Base-by-base conservation (phyloP, 169 alveolate species). In the Eimeria zaria region DNA sequence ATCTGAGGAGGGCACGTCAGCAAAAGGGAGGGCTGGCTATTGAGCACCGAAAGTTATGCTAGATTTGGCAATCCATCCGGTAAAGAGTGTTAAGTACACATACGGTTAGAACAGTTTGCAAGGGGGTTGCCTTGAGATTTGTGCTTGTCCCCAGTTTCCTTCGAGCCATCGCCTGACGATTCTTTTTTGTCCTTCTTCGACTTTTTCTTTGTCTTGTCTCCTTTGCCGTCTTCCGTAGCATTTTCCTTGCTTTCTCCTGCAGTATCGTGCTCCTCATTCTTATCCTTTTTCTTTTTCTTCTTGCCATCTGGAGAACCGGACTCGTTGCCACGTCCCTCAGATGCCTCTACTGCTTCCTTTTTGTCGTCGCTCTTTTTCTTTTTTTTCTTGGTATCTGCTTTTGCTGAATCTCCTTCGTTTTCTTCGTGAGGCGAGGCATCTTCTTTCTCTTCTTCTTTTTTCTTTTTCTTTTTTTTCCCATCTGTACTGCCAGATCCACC, bases 381-480 rank as follows among this genome's bases (percentile, higher is more conserved):
- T 69, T 71, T 89, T 51, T 89, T 89, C 73, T 74, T 74, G 89
- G 69, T 69, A 20, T 90, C 92, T 84, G 92, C 11, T 36, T 46
- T 36, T 58, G 73, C 76, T 84, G 58, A 30, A 12, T 84, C 91
- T 51, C 91, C 76, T 9, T 27, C 58, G 46, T 14, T n/a, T 24
- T 16, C 78, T 39, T 55, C 74, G 24, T 39, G 48, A 36, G 92
- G 53, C 71, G 78, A 53, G n/a, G 92, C 92, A 51, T 36, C 6
- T 30, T 58, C 91, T 58, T 83, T 39, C 55, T 44, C 73, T 6
- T 33, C 76, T 18, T 41, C 93, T 12, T 41, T 87, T n/a, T 36
- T 48, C 62, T 60, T 39, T 53, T 69, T 71, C 87, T 71, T 51
- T 51, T 51, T 71, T 48, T 89, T 89, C 44, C 41, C 73, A 5